Percentiles rank a stretch among this genome's conserved stretches.
Conservation (phyloP, 495 filamentous ascomycete species). For the Xylaria intraflava region DNA sequence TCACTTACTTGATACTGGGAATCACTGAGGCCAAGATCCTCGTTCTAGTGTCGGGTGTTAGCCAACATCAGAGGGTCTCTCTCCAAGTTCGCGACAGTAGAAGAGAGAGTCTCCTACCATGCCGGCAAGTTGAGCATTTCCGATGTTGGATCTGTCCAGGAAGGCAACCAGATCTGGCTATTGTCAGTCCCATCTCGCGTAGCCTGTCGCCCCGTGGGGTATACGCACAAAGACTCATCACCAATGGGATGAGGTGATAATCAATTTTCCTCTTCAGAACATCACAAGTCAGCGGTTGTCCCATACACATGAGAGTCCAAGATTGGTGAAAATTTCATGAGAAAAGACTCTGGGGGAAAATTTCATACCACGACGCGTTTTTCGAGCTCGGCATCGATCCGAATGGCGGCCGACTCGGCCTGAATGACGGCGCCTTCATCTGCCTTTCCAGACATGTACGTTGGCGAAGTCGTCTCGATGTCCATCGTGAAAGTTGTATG, state of each 20-base stretch:
- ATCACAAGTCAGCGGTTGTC: neutral
- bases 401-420: neutral
- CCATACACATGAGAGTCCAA: neutral
- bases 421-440: neutral
- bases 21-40: conserved; percentile 35
- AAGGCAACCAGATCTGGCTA: conserved; percentile 54
- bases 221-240: conserved; percentile 48
- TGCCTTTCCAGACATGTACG: neutral
- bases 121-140: conserved; percentile 57
- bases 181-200: neutral
- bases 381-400: conserved; percentile 4
- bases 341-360: neutral
- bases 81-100: neutral
- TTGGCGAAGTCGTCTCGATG: neutral
- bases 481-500: too few species aligned
- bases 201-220: neutral
- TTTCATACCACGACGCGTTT: conserved; percentile 10
- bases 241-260: conserved; percentile 41
- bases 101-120: conserved; percentile 19
- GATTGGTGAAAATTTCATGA: neutral
- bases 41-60: conserved; percentile 6
- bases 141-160: conserved; percentile 63
- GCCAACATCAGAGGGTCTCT: neutral
- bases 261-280: conserved; percentile 47
- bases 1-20: conserved; percentile 26